Conservation (phyloP, 78 protist species). For the Neovahlkampfia damariscottae region DNA sequence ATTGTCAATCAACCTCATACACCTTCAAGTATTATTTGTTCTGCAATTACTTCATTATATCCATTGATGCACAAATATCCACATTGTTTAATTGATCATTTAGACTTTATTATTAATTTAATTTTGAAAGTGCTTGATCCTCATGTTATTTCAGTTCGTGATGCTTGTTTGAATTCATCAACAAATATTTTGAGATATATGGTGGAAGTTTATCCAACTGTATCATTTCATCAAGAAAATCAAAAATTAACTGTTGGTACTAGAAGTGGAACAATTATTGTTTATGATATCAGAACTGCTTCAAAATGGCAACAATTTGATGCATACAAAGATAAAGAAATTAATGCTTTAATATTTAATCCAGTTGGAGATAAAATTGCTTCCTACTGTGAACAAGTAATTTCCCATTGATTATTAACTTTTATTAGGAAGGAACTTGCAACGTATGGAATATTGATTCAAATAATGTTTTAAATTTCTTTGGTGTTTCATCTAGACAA, state of each 20-base stretch:
- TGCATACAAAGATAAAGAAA: conserved; percentile 16
- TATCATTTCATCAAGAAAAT: conserved; percentile 48
- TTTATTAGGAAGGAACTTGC: too few species aligned
- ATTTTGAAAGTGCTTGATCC: conserved; percentile 56
- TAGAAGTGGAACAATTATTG: conserved; percentile 40
- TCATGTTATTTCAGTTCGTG: conserved; percentile 43
- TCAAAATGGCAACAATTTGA: conserved; percentile 54
- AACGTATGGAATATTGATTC: neutral
- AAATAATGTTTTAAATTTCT: neutral
- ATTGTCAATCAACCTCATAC: neutral
- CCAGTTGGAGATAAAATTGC: conserved; percentile 17
- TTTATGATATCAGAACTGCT: conserved; percentile 67
- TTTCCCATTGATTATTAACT: too few species aligned
- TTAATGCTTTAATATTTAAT: conserved; percentile 5
- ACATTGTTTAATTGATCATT: neutral
- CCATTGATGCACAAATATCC: neutral
- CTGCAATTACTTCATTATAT: neutral
- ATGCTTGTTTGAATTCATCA: conserved; percentile 38
- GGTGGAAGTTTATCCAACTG: conserved; percentile 54
- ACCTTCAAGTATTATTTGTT: neutral
- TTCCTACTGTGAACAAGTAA: conserved; percentile 12
- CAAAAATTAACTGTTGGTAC: conserved; percentile 64
- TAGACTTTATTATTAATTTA: neutral
- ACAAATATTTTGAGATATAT: conserved; percentile 50
- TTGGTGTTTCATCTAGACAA: neutral